phyloP scores from a whole-genome alignment of 2,329 filamentous ascomycete species.

The Exserohilum rostratum region DNA sequence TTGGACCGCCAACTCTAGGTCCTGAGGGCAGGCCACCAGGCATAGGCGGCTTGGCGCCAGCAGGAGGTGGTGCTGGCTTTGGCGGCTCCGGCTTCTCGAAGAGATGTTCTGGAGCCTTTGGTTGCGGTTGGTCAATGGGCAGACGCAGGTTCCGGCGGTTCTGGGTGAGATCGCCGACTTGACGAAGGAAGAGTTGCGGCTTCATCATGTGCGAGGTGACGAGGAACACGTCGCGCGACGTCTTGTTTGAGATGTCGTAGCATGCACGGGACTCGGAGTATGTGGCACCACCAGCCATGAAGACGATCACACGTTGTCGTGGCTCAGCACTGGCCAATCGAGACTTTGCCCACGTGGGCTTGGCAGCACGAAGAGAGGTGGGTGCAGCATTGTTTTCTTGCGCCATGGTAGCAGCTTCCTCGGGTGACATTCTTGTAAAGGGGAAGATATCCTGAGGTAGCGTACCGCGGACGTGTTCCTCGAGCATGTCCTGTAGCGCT shows the following conservation, averaged over 20 bases:
- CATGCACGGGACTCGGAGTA: slow-evolving; percentile 88
- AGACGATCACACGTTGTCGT: slow-evolving; percentile 87
- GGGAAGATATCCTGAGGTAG: slow-evolving; percentile 55
- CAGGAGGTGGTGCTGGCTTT: slow-evolving; percentile 59
- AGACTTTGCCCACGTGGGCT: slow-evolving; percentile 92
- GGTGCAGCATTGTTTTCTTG: slow-evolving; percentile 57
- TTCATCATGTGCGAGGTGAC: slow-evolving; percentile 92
- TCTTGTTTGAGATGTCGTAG: slow-evolving; percentile 79
- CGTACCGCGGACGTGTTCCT: slow-evolving; percentile 61
- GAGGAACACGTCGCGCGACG: slow-evolving; percentile 82
- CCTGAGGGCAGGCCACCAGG: slow-evolving; percentile 39
- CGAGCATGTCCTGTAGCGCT: slow-evolving; percentile 80
- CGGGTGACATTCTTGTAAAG: slow-evolving; percentile 62
- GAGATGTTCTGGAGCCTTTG: slow-evolving; percentile 82
- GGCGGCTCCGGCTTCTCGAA: slow-evolving; percentile 73
- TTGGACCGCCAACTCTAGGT: slow-evolving; percentile 32
- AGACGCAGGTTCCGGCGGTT: slow-evolving; percentile 79
- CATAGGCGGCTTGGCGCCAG: slow-evolving; percentile 47
- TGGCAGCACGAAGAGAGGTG: slow-evolving; percentile 83
- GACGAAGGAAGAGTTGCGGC: slow-evolving; percentile 79
- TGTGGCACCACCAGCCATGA: slow-evolving; percentile 93
- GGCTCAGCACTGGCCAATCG: slow-evolving; percentile 78
- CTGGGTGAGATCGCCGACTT: slow-evolving; percentile 78
- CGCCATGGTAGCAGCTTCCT: slow-evolving; percentile 63
- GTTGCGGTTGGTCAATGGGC: slow-evolving; percentile 78